These are phyloP conservation scores for Yamagishiella unicocca DNA, from an alignment of 139 green algal genomes.

Conservation along the genomic window DNA sequence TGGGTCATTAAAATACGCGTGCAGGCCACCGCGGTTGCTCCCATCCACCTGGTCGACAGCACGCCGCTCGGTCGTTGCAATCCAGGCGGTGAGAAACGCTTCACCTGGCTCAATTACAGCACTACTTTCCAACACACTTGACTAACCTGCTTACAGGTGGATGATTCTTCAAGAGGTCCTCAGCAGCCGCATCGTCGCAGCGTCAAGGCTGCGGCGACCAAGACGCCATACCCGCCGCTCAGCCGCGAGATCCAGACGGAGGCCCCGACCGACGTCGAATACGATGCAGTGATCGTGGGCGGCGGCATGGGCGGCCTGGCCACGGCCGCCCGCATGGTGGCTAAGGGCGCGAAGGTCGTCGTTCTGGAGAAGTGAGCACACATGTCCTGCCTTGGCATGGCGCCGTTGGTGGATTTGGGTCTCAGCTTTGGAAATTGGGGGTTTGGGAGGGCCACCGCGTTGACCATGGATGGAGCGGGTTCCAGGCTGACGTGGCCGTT, in stretches of 20 bases:
- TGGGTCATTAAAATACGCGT: background rate
- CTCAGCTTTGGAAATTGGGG: too few species aligned
- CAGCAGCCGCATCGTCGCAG: background rate
- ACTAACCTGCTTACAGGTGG: too few species aligned
- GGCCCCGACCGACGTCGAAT: conserved; percentile 71
- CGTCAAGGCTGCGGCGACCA: conserved; percentile 13
- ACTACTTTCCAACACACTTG: too few species aligned
- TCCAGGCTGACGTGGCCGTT: too few species aligned
- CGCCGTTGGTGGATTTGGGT: too few species aligned
- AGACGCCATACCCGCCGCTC: conserved; percentile 32
- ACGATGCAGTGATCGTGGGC: conserved; percentile 95
- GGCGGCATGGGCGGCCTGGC: conserved; percentile 93
- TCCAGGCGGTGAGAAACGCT: background rate
- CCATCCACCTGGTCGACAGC: background rate
- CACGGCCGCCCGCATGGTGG: conserved; percentile 85
- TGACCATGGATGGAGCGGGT: too few species aligned
- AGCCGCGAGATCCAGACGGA: conserved; percentile 47
- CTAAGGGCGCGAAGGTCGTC: conserved; percentile 84
- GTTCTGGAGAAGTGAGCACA: conserved; percentile 88
- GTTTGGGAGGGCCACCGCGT: too few species aligned
- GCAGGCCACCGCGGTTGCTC: background rate
- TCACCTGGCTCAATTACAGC: background rate
- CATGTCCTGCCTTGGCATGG: too few species aligned
- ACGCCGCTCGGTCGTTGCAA: background rate
- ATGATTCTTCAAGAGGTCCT: too few species aligned